Base-by-base conservation (phyloP, 805 yeast genomes). In the Wickerhamiella alocasiicola region DNA sequence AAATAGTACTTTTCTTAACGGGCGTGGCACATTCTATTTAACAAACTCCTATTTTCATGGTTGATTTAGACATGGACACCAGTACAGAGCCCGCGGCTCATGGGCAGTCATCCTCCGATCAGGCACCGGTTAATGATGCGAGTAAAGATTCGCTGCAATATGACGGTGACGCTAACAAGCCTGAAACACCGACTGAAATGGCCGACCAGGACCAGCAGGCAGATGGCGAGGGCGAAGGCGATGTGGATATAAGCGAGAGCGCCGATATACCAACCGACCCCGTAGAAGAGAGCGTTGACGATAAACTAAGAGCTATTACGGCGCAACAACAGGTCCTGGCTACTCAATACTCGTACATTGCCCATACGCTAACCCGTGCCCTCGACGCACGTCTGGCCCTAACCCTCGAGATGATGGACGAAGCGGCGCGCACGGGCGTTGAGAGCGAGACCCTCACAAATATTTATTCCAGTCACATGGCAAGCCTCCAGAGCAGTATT, bases 311-410 rank as follows among this genome's bases (percentile, higher is more conserved):
- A 9, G 17, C 16, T 3, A 36, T 42, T 17, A 18, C 18, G 11
- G 13, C 4, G 11, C 13, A 27, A n/a, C 41, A 44, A n/a, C 19
- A 30, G 2, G 44, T 42, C 21, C 41, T 49, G 16, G 46, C 49
- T 18, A 43, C 37, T 13, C 45, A 46, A 26, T 51, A 51, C 33
- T 20, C 46, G 9, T 42, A 41, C 43, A 33, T 51, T 12, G 49
- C 53, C 15, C 33, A 39, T 11, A 24, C 33, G 19, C 31, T 51
- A 12, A 25, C 54, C 17, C 42, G 38, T 12, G 46, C 46, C 27
- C 44, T 49, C 25, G 50, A 46, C 30, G 33, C 42, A n/a, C 45
- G 54, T 25, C 43, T 47, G n/a, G 23, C 49, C 26, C 45, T 29
- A 15, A 46, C 51, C 32, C 44, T 51, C 12, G 40, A 36, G 18